phyloP scores from a whole-genome alignment of 306 rosid species.

The Medicago arabica region DNA sequence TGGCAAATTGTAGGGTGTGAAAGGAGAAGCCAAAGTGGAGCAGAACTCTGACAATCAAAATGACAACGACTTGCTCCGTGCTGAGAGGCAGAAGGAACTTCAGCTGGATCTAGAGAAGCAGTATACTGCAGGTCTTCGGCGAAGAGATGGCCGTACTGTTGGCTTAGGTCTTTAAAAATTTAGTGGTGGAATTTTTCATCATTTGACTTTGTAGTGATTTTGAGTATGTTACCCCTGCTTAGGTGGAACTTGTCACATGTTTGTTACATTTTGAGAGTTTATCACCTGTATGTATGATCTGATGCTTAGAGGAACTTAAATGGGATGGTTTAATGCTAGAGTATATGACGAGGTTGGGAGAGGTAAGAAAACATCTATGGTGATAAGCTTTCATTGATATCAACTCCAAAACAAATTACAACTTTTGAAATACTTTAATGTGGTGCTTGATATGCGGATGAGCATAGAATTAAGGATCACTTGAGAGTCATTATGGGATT shows the following conservation, averaged over 20 bases:
- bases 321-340: background rate
- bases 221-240: conserved; percentile 34
- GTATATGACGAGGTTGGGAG: background rate
- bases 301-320: conserved; percentile 5
- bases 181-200: conserved; percentile 19
- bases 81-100: conserved; percentile 90
- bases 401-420: background rate
- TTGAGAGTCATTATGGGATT: background rate
- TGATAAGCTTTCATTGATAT: background rate
- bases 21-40: conserved; percentile 75
- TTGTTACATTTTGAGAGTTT: conserved; percentile 35
- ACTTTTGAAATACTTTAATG: background rate
- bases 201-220: conserved; percentile 33
- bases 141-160: conserved; percentile 98
- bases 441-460: background rate
- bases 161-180: conserved; percentile 82
- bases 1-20: conserved; percentile 99
- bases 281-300: conserved; percentile 18
- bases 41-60: conserved; percentile 54
- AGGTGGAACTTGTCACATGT: conserved; percentile 28
- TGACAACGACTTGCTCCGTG: conserved; percentile 51
- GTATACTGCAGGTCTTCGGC: conserved; percentile 92
- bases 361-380: background rate
- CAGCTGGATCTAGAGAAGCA: conserved; percentile 95
- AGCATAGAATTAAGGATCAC: background rate